Evolutionary conservation across 768 basidiomycete species (phyloP), one percentile per base, ranked within the genome.

Genomic region (Rhodotorula sphaerocarpa): DNA sequence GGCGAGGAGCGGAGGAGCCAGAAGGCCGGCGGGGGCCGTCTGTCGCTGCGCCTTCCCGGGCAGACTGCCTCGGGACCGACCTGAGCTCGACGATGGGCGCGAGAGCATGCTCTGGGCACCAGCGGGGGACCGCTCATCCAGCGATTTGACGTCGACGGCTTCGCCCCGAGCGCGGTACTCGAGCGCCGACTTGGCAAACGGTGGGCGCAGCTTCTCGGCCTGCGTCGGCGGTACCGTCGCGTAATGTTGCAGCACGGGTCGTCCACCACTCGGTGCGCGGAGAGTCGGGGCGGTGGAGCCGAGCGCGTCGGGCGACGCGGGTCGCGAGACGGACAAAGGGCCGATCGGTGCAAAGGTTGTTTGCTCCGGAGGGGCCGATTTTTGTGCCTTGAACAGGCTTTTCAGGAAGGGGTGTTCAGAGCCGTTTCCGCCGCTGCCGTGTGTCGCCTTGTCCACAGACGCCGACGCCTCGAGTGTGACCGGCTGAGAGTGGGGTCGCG

Each of bases 271-370:
- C 36, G 10, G 3, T 12, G 20, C 15, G n/a, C 21, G 3, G 14
- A 2, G 9, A 33, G 25, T 14, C 45, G 34, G 1, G 14, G 50
- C 7, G 14, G 27, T 9, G 28, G 0, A 23, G 23, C 4, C 30
- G 33, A 43, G 15, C 53, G 10, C 25, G 25, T 44, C 63, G 2
- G 63, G 63, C 11, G 63, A 65, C 1, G 47, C 15, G 1, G 57
- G 55, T 9, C 63, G 54, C 5, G 53, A 48, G 28, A 65, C 21
- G 23, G 58, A 50, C 36, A 65, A 57, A 1, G 63, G 63, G 3
- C 54, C 58, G 43, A 65, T 59, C 10, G 57, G 63, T 1, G 63
- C 43, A 34, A 65, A 65, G 23, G 57, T 46, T 14, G 63, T 59
- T 43, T 65, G 63, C n/a, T 57, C 55, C 25, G 63, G 27, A n/a